Percentiles rank a stretch among this genome's conserved stretches.
phyloP scores from a whole-genome alignment of 352 stramenopile species.

The Phytophthora litchii region DNA sequence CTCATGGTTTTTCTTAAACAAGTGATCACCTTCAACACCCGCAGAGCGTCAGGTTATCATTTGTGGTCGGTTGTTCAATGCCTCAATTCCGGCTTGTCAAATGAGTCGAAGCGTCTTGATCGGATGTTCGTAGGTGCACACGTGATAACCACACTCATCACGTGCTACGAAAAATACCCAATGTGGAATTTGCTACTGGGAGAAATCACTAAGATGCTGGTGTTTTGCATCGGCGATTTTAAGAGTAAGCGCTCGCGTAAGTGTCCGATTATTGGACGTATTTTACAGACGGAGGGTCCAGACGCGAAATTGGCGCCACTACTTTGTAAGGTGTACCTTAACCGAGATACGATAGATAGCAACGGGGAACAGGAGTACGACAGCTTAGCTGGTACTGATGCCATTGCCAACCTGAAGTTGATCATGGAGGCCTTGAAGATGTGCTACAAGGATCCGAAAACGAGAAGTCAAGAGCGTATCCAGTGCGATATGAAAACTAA shows the following conservation, averaged over 20 bases:
- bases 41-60: constrained; percentile 71
- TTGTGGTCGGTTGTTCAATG: constrained; percentile 80
- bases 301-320: constrained; percentile 66
- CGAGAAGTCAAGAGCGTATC: constrained; percentile 72
- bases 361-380: constrained; percentile 42
- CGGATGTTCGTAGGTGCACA: constrained; percentile 83
- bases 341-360: constrained; percentile 29
- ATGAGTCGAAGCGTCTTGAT: constrained; percentile 84
- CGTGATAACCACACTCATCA: constrained; percentile 70
- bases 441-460: constrained; percentile 79
- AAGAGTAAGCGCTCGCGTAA: constrained; percentile 86
- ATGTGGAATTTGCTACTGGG: constrained; percentile 77
- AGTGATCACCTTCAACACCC: constrained; percentile 68
- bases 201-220: constrained; percentile 86
- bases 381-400: constrained; percentile 63
- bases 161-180: constrained; percentile 84
- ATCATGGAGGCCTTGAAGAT: constrained; percentile 80
- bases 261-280: constrained; percentile 78
- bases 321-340: constrained; percentile 66
- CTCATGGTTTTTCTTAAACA: constrained; percentile 85
- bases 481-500: constrained; percentile 56
- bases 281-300: constrained; percentile 57
- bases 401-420: constrained; percentile 81
- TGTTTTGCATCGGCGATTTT: constrained; percentile 87
- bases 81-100: constrained; percentile 71